These are phyloP conservation scores for Plasmodium cynomolgi DNA, from an alignment of 169 alveolate species.

Conservation along the genomic window DNA sequence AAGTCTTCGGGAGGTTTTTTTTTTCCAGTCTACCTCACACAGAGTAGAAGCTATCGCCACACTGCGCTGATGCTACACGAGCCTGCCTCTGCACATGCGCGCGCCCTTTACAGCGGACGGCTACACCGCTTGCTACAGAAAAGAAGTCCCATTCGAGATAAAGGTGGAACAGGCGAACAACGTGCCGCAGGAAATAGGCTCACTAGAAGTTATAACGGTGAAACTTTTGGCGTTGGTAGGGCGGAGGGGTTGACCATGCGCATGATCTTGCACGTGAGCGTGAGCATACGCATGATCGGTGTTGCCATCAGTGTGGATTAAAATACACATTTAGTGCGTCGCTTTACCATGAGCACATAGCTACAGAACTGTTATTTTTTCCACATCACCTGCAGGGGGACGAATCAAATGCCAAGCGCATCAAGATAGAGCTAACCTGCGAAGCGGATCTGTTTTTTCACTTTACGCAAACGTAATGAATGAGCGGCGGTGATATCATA, in stretches of 20 bases:
- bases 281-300: neutral
- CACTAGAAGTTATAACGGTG: constrained; percentile 90
- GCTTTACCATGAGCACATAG: neutral
- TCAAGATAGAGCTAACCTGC: constrained; percentile 91
- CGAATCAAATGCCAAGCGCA: constrained; percentile 86
- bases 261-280: neutral
- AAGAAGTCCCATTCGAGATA: constrained; percentile 95
- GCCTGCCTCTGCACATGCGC: neutral
- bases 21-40: neutral
- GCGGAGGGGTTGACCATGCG: neutral
- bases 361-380: neutral
- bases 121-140: constrained; percentile 88
- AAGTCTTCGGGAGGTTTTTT: neutral
- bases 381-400: constrained; percentile 85
- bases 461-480: constrained; percentile 87
- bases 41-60: neutral
- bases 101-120: constrained; percentile 88
- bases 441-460: constrained; percentile 96
- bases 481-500: neutral
- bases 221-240: constrained; percentile 88
- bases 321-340: neutral
- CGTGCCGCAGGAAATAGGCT: constrained; percentile 90
- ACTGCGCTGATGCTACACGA: neutral
- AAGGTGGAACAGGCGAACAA: constrained; percentile 85
- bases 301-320: neutral